Conservation (phyloP, 768 basidiomycete species). For the Kwoniella dejecticola region DNA sequence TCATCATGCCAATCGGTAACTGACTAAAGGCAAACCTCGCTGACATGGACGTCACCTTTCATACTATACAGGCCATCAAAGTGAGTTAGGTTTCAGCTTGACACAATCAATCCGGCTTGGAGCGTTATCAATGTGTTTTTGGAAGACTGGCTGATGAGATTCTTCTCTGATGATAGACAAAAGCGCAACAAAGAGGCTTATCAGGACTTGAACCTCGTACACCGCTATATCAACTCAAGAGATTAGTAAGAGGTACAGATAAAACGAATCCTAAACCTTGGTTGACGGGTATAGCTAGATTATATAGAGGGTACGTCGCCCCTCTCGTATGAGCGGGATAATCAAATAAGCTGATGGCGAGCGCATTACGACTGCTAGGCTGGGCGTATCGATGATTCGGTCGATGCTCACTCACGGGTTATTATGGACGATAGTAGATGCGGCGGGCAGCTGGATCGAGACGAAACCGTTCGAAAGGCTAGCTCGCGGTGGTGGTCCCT, state of each 20-base stretch:
- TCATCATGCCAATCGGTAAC: too few species aligned
- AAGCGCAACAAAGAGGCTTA: constrained; percentile 88
- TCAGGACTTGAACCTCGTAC: constrained; percentile 75
- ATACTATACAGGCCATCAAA: too few species aligned
- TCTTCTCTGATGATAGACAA: too few species aligned
- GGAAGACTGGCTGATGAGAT: too few species aligned
- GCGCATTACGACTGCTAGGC: constrained; percentile 23
- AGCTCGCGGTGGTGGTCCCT: background rate
- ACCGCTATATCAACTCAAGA: constrained; percentile 70
- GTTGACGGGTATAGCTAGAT: constrained; percentile 72
- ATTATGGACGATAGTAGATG: constrained; percentile 89
- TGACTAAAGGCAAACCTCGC: too few species aligned
- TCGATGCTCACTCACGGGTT: constrained; percentile 92
- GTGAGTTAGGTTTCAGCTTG: too few species aligned
- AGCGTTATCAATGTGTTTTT: too few species aligned
- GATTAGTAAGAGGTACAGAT: constrained; percentile 83
- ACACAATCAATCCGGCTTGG: too few species aligned
- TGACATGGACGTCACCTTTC: too few species aligned
- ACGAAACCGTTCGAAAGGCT: constrained; percentile 46
- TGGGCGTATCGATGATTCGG: constrained; percentile 77
- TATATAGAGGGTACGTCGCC: constrained; percentile 82
- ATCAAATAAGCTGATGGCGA: background rate
- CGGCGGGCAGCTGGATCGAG: constrained; percentile 53
- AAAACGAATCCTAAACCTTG: constrained; percentile 68
- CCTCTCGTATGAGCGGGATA: background rate